Base-by-base conservation (phyloP, 352 stramenopile species). In the Aphanomyces astaci region DNA sequence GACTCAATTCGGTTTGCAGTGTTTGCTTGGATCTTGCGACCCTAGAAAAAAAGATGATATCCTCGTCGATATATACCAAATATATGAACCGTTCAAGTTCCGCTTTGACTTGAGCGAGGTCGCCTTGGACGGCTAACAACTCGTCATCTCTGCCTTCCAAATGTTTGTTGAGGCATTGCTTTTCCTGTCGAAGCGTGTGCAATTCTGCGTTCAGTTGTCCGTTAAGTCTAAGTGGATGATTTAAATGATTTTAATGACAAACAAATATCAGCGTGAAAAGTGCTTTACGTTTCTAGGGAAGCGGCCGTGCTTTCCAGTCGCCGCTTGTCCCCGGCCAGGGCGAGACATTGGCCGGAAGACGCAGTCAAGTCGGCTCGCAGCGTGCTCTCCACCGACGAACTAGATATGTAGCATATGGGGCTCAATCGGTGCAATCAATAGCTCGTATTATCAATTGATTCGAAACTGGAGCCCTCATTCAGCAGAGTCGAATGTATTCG, bases 1-100 rank as follows among this genome's bases (percentile, higher is more conserved):
- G 76, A 40, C 82, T 80, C 15, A 89, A 68, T 32, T 91, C 81
- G 2, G 77, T 40, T 63, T 89, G 81, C 17, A 91, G 65, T 2
- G 69, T 75, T 17, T 81, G 78, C 33, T 80, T 85, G 7, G 67
- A 72, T 30, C 83, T 73, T 22, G 54, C 71, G 1, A 70, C 45
- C 36, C 81, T 55, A 40, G 19, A 13, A 19, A 53, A 4, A 13
- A 1, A 36, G 0, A 1, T 64, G 32, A 53, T 15, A 39, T 13
- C 27, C 10, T 13, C 32, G 22, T 22, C 56, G 24, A 52, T n/a
- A n/a, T n/a, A n/a, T n/a, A n/a, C n/a, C n/a, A n/a, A n/a, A n/a
- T n/a, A n/a, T n/a, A n/a, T n/a, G n/a, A n/a, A 55, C 59, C 54
- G 27, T 10, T 66, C 59, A 0, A 87, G 51, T 55, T 91, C 82